Evolutionary conservation across 331 rosid genomes (phyloP).

Genomic region (Pyrus hybrid): DNA sequence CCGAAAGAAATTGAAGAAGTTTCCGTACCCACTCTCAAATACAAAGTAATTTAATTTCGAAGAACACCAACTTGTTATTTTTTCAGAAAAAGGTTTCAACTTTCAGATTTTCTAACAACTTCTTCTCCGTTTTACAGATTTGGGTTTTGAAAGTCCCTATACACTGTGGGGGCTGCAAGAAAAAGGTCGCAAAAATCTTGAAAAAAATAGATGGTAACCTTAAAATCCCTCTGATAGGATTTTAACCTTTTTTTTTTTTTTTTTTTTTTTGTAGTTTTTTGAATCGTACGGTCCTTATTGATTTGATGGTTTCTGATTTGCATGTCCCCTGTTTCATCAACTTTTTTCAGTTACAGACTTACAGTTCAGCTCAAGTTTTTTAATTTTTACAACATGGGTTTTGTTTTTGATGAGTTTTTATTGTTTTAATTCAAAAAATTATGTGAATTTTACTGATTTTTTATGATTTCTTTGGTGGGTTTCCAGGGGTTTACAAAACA

Average conservation of each 20-base stretch:
- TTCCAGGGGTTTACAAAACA: constrained; percentile 59
- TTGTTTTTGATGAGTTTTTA: too few relatives aligned
- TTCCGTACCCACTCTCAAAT: constrained; percentile 36
- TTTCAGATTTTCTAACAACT: not conserved
- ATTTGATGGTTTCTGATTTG: not conserved
- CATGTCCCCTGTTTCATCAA: not conserved
- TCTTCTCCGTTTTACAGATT: constrained; percentile 23
- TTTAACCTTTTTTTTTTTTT: too few relatives aligned
- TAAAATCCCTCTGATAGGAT: not conserved
- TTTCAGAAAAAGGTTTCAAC: not conserved
- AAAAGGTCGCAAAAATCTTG: constrained; percentile 46
- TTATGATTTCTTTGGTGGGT: not conserved
- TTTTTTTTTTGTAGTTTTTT: not conserved
- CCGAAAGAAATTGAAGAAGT: constrained; percentile 28
- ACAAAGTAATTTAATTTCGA: constrained; percentile 34
- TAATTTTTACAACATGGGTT: too few relatives aligned
- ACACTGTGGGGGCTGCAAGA: constrained; percentile 76
- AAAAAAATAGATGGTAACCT: constrained; percentile 53
- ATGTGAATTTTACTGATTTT: too few relatives aligned
- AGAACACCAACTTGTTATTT: not conserved
- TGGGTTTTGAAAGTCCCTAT: constrained; percentile 55
- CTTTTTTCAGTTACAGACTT: not conserved
- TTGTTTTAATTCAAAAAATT: too few relatives aligned
- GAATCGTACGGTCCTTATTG: not conserved
- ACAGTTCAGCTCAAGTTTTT: too few relatives aligned